Conservation (phyloP, 2,329 filamentous ascomycete species). For the Emergomyces africanus region DNA sequence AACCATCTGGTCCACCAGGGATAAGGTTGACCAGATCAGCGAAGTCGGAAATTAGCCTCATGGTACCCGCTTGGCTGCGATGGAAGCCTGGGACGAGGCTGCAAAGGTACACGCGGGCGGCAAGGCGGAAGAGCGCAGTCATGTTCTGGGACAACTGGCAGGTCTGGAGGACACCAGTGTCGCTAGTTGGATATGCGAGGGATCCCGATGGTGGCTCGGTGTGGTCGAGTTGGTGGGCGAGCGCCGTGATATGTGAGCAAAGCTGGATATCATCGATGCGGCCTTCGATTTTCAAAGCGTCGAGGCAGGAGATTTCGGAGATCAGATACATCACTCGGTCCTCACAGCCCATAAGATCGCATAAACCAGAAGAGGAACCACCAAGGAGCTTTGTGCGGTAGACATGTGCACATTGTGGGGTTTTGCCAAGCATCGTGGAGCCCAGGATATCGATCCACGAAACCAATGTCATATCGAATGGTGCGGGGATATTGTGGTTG, state of each 20-base stretch:
- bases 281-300: constrained; percentile 69
- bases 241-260: constrained; percentile 77
- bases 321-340: constrained; percentile 97
- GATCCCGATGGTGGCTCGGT: constrained; percentile 57
- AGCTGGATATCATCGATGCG: constrained; percentile 71
- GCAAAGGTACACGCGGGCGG: constrained; percentile 93
- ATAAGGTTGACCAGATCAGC: constrained; percentile 67
- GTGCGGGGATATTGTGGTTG: constrained; percentile 50
- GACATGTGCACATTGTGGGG: constrained; percentile 82
- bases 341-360: constrained; percentile 94
- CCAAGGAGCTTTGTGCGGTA: constrained; percentile 84
- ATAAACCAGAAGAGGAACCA: constrained; percentile 55
- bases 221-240: constrained; percentile 72
- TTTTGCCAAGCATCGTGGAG: constrained; percentile 76
- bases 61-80: constrained; percentile 58
- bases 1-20: constrained; percentile 66
- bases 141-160: constrained; percentile 80
- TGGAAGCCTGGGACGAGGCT: constrained; percentile 82
- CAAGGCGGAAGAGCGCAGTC: constrained; percentile 78
- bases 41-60: constrained; percentile 66
- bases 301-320: constrained; percentile 91
- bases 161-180: constrained; percentile 62
- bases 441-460: constrained; percentile 97
- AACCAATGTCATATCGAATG: constrained; percentile 83
- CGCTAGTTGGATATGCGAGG: constrained; percentile 45